Evolutionary conservation across 306 rosid genomes (phyloP).

Genomic region (Elaeagnus macrophylla): DNA sequence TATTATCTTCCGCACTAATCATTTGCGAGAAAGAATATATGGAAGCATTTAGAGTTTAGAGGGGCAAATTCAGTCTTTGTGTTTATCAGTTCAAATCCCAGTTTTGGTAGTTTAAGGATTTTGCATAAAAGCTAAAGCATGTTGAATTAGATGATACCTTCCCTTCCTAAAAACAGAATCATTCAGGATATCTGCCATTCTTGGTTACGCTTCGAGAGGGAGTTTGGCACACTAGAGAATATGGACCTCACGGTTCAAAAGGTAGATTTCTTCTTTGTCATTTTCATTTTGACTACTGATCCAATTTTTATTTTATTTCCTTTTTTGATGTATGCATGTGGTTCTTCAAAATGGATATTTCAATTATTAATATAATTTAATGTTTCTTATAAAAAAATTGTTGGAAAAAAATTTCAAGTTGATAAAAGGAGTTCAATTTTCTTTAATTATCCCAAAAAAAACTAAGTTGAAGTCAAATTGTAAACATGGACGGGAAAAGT

Average conservation of each 20-base stretch:
- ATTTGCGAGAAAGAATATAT: neutral
- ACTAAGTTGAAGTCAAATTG: too few species aligned
- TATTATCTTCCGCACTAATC: neutral
- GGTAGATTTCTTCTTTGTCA: conserved; percentile 35
- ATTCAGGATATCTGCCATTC: conserved; percentile 93
- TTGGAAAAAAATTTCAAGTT: neutral
- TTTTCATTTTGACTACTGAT: neutral
- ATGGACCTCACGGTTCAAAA: conserved; percentile 62
- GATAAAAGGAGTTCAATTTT: neutral
- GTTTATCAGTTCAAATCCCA: neutral
- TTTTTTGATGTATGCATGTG: neutral
- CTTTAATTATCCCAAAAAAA: too few species aligned
- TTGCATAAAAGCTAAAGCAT: conserved; percentile 22
- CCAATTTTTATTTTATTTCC: conserved; percentile 1
- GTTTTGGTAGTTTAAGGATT: conserved; percentile 7
- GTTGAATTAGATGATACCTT: conserved; percentile 69
- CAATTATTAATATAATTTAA: neutral
- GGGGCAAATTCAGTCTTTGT: neutral
- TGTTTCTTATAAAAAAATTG: neutral
- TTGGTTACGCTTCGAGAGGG: conserved; percentile 92
- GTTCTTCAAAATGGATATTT: neutral
- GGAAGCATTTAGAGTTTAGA: neutral
- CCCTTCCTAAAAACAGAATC: conserved; percentile 63
- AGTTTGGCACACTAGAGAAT: conserved; percentile 72
- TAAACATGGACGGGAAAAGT: too few species aligned